phyloP scores from a whole-genome alignment of 2,329 filamentous ascomycete genomes.

The Thermoascus crustaceus region DNA sequence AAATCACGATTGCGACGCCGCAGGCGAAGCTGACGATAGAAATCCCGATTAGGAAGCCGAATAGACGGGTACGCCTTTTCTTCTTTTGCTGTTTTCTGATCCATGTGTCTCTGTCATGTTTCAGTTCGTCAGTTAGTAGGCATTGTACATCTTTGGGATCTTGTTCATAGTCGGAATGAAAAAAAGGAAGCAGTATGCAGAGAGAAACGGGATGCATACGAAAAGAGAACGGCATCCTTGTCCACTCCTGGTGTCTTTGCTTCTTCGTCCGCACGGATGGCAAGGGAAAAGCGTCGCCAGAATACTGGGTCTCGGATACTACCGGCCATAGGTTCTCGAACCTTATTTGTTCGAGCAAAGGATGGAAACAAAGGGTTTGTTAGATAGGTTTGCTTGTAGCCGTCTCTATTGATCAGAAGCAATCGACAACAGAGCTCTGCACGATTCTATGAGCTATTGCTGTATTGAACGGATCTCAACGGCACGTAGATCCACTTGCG shows the following conservation, averaged over 20 bases:
- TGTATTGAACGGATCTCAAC: too few relatives aligned
- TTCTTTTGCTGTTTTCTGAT: conserved; percentile 45
- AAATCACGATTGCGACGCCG: conserved; percentile 37
- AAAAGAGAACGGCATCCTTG: conserved; percentile 12
- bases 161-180: conserved; percentile 5
- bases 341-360: background rate
- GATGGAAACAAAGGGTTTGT: too few relatives aligned
- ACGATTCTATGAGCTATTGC: too few relatives aligned
- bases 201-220: conserved; percentile 11
- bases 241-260: conserved; percentile 16
- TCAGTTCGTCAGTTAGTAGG: background rate
- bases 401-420: too few relatives aligned
- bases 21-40: conserved; percentile 31
- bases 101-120: conserved; percentile 42
- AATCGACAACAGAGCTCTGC: too few relatives aligned
- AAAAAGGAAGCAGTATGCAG: background rate
- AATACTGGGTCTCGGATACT: conserved; percentile 47
- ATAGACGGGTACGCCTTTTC: conserved; percentile 39
- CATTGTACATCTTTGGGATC: too few relatives aligned
- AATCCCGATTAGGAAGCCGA: conserved; percentile 28
- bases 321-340: background rate
- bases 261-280: conserved; percentile 50
- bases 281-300: conserved; percentile 53
- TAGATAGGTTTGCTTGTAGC: too few relatives aligned
- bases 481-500: too few relatives aligned